Evolutionary conservation across 768 basidiomycete species (phyloP), one percentile per base, ranked within the genome.

Genomic region (Leccinum obscurum): DNA sequence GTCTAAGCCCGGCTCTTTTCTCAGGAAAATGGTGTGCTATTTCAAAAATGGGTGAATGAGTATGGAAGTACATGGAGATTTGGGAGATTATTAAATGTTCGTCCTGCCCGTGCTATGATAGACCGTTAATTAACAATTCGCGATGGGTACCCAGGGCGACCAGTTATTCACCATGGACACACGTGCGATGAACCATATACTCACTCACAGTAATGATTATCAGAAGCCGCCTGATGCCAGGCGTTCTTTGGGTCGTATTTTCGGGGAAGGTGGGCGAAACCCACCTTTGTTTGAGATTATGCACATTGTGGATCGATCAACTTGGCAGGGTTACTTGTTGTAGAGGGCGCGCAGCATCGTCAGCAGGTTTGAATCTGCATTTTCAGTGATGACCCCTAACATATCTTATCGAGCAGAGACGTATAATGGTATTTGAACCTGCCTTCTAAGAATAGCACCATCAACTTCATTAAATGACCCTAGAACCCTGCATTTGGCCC

Each of bases 401-500:
- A 15, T 62, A 28, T 28, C 28, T 51, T 52, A 1, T 2, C 41
- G 41, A 55, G 39, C 39, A 68, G 68, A 64, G 72, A 56, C 63
- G 63, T 15, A 67, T 76, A n/a, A 72, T 78, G 75, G 75, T 75
- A 56, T 2, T 41, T 17, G 34, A 9, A 13, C 14, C 26, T 26
- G 1, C 26, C 4, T 9, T 22, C 22, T 22, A 22, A n/a, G 22
- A 26, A 24, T n/a, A 28, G 4, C 35, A 6, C 6, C 2, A 28
- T 24, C 14, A 26, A 11, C 10, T 48, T 58, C 44, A 58, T n/a
- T 54, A 6, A 51, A 53, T 9, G 2, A 10, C 13, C 37, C 8
- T 48, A 79, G 87, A 89, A 88, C 62, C 87, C 87, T 13, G 86
- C 86, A 0, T 90, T 90, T 63, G 85, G 87, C 1, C 77, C 79